Evolutionary conservation across 352 stramenopile genomes (phyloP).

Genomic region (Globisporangium mamillatum): DNA sequence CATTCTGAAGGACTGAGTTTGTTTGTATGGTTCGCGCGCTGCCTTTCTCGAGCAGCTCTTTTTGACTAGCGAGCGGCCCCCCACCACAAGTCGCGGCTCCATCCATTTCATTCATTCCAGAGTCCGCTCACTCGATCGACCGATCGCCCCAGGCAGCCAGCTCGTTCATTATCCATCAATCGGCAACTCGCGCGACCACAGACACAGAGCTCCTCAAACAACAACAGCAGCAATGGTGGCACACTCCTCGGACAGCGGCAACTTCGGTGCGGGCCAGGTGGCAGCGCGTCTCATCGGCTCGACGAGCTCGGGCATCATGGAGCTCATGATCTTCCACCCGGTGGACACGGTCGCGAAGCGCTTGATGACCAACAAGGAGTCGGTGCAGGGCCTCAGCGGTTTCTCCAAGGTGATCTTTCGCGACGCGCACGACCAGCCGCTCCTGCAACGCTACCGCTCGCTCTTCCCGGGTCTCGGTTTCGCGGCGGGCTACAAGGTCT

Average conservation of each 20-base stretch:
- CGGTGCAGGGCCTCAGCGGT: conserved; percentile 40
- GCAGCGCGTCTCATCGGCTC: conserved; percentile 88
- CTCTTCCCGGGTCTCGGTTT: conserved; percentile 93
- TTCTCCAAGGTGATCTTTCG: conserved; percentile 89
- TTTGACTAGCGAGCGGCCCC: neutral
- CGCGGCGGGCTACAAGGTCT: conserved; percentile 95
- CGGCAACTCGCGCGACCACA: conserved; percentile 15
- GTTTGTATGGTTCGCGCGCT: neutral
- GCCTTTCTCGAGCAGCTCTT: neutral
- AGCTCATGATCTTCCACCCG: conserved; percentile 95
- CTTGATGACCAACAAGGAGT: conserved; percentile 91
- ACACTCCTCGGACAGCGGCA: conserved; percentile 40
- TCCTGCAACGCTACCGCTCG: conserved; percentile 78
- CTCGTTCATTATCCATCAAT: conserved; percentile 11
- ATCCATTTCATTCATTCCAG: conserved; percentile 3
- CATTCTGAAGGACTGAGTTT: conserved; percentile 4
- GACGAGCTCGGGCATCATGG: conserved; percentile 89
- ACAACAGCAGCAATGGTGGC: conserved; percentile 37
- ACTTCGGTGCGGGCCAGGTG: conserved; percentile 41
- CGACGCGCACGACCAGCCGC: conserved; percentile 76
- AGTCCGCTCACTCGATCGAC: neutral
- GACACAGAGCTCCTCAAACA: conserved; percentile 7
- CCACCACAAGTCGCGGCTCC: neutral
- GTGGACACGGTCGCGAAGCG: conserved; percentile 95
- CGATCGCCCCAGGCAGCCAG: neutral